These are phyloP conservation scores for Epicoccum nigrum DNA, from an alignment of 2,329 filamentous ascomycete species.

Conservation along the genomic window DNA sequence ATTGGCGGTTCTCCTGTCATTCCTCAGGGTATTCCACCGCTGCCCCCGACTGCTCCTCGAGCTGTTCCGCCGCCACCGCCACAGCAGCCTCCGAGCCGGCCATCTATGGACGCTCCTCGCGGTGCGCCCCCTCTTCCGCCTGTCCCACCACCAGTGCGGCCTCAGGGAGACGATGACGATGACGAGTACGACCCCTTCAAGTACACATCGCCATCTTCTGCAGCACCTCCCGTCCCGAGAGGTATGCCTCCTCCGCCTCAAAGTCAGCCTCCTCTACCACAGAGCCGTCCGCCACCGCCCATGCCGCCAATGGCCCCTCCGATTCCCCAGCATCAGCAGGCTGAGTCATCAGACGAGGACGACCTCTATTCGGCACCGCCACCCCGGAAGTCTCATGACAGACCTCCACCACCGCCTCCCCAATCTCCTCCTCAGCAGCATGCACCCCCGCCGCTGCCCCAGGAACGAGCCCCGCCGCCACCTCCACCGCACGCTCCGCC, in stretches of 20 bases:
- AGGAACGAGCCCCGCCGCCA: slow-evolving; percentile 45
- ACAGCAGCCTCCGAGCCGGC: slow-evolving; percentile 60
- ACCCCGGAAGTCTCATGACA: slow-evolving; percentile 45
- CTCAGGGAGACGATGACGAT: slow-evolving; percentile 40
- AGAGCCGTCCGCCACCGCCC: slow-evolving; percentile 39
- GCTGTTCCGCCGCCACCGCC: slow-evolving; percentile 61
- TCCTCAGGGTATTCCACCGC: slow-evolving; percentile 42
- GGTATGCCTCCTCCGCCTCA: slow-evolving; percentile 42
- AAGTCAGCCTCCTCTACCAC: slow-evolving; percentile 37
- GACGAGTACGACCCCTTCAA: slow-evolving; percentile 73
- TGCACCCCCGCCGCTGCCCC: slow-evolving; percentile 47
- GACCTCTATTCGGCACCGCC: slow-evolving; percentile 46
- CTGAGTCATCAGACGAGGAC: slow-evolving; percentile 43
- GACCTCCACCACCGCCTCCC: slow-evolving; percentile 45
- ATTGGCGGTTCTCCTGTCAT: slow-evolving; percentile 48
- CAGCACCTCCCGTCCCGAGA: slow-evolving; percentile 38
- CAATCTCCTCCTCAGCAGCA: slow-evolving; percentile 44
- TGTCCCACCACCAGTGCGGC: slow-evolving; percentile 68
- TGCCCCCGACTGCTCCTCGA: slow-evolving; percentile 47
- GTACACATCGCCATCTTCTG: slow-evolving; percentile 47
- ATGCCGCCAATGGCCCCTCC: slow-evolving; percentile 46
- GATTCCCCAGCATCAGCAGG: slow-evolving; percentile 33
- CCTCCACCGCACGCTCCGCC: slow-evolving; percentile 39
- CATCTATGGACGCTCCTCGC: slow-evolving; percentile 69
- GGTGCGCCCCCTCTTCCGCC: slow-evolving; percentile 70